Evolutionary conservation across 2,329 filamentous ascomycete species (phyloP), one percentile per base, ranked within the genome.

Genomic region (Alternaria consortialis): DNA sequence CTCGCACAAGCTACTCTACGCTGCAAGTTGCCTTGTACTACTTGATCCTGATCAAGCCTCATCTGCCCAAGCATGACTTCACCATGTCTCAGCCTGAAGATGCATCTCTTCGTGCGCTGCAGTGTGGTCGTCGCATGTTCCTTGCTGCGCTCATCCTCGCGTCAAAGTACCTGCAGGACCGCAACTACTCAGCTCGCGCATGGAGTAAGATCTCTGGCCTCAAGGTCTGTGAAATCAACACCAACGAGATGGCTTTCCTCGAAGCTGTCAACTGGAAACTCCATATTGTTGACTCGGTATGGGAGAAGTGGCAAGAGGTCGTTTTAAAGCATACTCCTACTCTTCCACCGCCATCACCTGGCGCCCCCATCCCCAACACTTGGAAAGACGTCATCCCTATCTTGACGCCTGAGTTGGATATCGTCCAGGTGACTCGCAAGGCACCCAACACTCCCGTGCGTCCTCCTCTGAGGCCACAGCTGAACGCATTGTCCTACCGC

Each of bases 121-220:
- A 97, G 80, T 98, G 95, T 80, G 95, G 95, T 56, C 91, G 95
- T 64, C 93, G 95, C 74, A 98, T 98, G 94, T 98, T 99, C 77
- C 86, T 99, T 55, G 90, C 95, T 11, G 94, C 94, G 48, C 85
- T 99, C 63, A 98, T 99, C 68, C 85, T 99, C 58, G 95, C 95
- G 2, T 98, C 95, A 36, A 99, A 99, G 83, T 99, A 98, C 77
- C 84, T 99, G 47, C 95, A 99, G 80, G 95, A 99, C 78, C 90
- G 94, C 70, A 99, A 98, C 81, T 99, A 97, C 81, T 98, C 95
- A 13, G 93, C 95, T 50, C 90, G 94, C 57, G 95, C 95, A 42
- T 99, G 95, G 95, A 98, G 94, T 80, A 98, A 97, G 84, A 99
- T 99, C 71, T 98, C 95, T 17, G 95, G 95, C n/a, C 84, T 99